Evolutionary conservation across 1,139 yeast species (phyloP).

Genomic region (Spathaspora sp.): DNA sequence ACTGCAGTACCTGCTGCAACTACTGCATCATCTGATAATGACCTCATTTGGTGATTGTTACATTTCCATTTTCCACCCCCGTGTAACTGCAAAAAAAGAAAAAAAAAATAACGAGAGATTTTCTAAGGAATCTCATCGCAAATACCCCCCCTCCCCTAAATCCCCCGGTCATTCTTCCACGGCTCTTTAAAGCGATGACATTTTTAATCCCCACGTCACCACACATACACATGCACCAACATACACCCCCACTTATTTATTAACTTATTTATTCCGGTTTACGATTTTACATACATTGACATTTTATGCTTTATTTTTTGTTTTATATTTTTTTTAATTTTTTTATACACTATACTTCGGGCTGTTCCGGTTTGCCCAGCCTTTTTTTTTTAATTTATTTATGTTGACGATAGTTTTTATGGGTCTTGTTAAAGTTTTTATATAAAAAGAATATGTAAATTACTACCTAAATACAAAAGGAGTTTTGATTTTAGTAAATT

Average conservation of each 20-base stretch:
- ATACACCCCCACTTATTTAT: background rate
- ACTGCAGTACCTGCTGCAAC: slow-evolving; percentile 10
- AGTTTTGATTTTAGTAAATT: background rate
- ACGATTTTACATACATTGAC: background rate
- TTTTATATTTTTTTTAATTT: background rate
- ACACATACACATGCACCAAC: background rate
- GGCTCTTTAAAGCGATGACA: background rate
- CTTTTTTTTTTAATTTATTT: background rate
- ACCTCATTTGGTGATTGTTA: slow-evolving; percentile 1
- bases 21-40: background rate
- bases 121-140: background rate
- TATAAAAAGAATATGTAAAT: background rate
- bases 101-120: background rate
- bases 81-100: background rate
- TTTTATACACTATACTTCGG: background rate
- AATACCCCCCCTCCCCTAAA: background rate
- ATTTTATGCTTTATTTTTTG: background rate
- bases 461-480: background rate
- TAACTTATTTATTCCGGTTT: slow-evolving; percentile 1
- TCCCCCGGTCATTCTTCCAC: background rate
- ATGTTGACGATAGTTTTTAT: background rate
- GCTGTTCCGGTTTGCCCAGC: background rate
- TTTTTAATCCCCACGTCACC: background rate
- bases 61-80: background rate
- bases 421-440: slow-evolving; percentile 1